These are phyloP conservation scores for Penicillium verrucosum DNA, from an alignment of 2,329 filamentous ascomycete genomes.

Conservation along the genomic window DNA sequence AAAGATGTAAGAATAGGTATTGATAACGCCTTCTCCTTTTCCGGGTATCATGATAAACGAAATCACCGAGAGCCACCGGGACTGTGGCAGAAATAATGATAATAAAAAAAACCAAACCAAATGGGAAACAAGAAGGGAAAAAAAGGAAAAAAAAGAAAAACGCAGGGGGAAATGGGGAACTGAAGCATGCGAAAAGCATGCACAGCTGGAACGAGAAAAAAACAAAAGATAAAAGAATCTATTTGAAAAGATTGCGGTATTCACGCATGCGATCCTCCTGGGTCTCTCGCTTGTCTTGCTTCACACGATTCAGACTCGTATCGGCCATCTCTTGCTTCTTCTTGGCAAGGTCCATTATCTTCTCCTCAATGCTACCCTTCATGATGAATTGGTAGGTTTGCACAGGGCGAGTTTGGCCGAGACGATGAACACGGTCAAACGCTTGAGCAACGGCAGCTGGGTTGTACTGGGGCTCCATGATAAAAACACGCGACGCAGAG, in stretches of 20 bases:
- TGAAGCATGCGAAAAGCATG: background rate
- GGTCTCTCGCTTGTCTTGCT: slow-evolving; percentile 57
- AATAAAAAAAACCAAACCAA: background rate
- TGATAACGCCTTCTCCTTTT: slow-evolving; percentile 7
- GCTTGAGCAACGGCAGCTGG: slow-evolving; percentile 93
- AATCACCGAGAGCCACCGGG: slow-evolving; percentile 1
- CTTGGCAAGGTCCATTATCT: slow-evolving; percentile 82
- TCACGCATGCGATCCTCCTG: slow-evolving; percentile 64
- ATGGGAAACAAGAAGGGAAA: background rate
- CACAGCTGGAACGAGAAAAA: background rate
- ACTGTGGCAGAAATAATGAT: background rate
- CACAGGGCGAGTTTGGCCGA: slow-evolving; percentile 87
- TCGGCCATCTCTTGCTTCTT: slow-evolving; percentile 92
- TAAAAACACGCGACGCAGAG: slow-evolving; percentile 78
- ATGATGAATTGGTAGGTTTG: slow-evolving; percentile 88
- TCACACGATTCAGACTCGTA: slow-evolving; percentile 72
- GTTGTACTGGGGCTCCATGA: slow-evolving; percentile 99
- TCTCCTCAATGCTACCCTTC: slow-evolving; percentile 86
- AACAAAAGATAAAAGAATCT: slow-evolving; percentile 4
- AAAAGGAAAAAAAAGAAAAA: no score
- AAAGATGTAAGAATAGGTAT: slow-evolving; percentile 7
- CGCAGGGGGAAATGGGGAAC: background rate
- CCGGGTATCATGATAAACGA: slow-evolving; percentile 9
- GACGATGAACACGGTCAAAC: slow-evolving; percentile 84
- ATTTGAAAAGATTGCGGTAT: slow-evolving; percentile 57